Evolutionary conservation across 176 grass and related monocot species (phyloP).

Genomic region (Tillandsia leiboldiana): DNA sequence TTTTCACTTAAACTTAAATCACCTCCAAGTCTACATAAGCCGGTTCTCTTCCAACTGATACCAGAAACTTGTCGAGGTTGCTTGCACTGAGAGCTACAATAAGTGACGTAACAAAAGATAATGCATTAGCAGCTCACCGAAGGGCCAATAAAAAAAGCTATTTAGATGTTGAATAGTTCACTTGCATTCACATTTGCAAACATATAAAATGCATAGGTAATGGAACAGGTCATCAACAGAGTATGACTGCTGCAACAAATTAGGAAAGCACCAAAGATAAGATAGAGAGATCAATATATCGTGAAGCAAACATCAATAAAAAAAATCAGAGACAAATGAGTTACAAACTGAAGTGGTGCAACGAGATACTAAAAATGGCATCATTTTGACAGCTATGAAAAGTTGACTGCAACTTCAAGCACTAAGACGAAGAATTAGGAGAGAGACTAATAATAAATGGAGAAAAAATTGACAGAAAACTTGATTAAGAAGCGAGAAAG

Average conservation of each 20-base stretch:
- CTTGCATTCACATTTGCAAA: too few species aligned
- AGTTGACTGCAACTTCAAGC: not conserved
- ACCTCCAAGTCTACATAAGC: slow-evolving; percentile 92
- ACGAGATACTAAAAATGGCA: too few species aligned
- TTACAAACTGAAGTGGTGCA: too few species aligned
- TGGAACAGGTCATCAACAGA: too few species aligned
- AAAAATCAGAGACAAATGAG: too few species aligned
- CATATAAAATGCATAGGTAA: too few species aligned
- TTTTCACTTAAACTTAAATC: slow-evolving; percentile 17
- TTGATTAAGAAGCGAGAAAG: not conserved
- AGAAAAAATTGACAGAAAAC: not conserved
- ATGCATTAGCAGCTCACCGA: slow-evolving; percentile 3
- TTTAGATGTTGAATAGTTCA: too few species aligned
- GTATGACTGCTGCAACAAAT: too few species aligned
- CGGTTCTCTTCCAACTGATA: slow-evolving; percentile 66
- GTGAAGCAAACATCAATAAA: too few species aligned
- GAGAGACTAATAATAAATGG: not conserved
- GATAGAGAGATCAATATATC: too few species aligned
- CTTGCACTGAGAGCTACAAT: slow-evolving; percentile 61
- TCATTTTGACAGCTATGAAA: too few species aligned
- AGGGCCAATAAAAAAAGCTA: not conserved
- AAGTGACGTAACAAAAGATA: slow-evolving; percentile 17
- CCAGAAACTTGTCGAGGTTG: slow-evolving; percentile 84
- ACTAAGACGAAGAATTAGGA: not conserved
- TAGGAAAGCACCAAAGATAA: too few species aligned